Conservation (phyloP, 2,329 filamentous ascomycete species). For the Cryphonectria japonica region DNA sequence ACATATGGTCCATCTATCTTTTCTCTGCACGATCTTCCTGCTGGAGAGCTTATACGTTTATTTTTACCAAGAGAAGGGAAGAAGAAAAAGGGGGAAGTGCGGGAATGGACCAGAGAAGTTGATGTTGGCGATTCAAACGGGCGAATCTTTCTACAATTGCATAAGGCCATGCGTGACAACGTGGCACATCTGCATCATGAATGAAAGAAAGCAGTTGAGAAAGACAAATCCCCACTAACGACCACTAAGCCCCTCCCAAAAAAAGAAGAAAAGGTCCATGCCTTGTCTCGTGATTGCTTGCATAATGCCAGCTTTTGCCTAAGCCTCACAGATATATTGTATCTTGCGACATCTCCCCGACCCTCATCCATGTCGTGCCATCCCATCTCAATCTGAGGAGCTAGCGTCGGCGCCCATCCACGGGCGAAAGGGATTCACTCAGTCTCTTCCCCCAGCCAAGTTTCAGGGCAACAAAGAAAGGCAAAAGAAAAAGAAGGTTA, state of each 20-base stretch:
- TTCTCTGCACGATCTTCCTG: background rate
- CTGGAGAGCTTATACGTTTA: slow-evolving; percentile 7
- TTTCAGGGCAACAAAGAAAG: background rate
- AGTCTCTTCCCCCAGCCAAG: background rate
- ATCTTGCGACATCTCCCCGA: background rate
- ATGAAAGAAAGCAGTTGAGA: background rate
- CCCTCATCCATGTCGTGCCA: background rate
- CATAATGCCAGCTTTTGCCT: background rate
- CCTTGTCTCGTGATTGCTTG: background rate
- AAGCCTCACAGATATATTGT: background rate
- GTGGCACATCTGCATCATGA: background rate
- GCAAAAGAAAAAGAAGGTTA: background rate
- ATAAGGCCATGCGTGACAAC: background rate
- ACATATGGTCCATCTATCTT: slow-evolving; percentile 4
- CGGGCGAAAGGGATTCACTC: background rate
- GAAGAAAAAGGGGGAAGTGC: background rate
- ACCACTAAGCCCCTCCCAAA: background rate
- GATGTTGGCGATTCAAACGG: background rate
- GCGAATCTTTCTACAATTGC: background rate
- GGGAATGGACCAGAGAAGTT: background rate
- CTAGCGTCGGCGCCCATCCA: background rate
- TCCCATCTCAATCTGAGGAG: background rate
- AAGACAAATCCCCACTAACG: background rate
- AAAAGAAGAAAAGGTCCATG: no score
- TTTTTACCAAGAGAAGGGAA: no score